Evolutionary conservation across 208 protist genomes (phyloP).

Genomic region (Leishmania guyanensis): DNA sequence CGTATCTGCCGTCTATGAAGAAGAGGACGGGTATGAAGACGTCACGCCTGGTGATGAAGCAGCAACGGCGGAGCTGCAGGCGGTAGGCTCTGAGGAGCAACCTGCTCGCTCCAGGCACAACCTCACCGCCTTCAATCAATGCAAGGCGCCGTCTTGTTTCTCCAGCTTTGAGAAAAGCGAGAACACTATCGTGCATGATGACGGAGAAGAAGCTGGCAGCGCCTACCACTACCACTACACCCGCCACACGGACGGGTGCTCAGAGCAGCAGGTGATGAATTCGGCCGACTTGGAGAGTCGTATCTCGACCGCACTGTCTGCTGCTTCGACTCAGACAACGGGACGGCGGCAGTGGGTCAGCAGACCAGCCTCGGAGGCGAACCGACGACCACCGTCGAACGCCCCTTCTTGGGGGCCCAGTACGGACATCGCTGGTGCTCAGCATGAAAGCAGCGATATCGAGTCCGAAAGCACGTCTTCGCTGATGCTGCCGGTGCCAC

Average conservation of each 20-base stretch:
- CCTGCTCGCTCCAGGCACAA: not conserved
- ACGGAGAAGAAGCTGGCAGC: not conserved
- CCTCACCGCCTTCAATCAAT: not conserved
- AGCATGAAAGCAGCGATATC: not conserved
- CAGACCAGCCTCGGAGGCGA: not conserved
- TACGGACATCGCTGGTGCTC: not conserved
- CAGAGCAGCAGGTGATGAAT: not conserved
- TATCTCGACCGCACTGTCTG: not conserved
- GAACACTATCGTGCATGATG: not conserved
- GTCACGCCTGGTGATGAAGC: not conserved
- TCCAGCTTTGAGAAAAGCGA: not conserved
- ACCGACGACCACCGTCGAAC: not conserved
- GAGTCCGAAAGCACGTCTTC: not conserved
- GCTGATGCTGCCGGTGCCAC: not conserved
- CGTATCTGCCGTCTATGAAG: not conserved
- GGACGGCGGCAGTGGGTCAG: not conserved
- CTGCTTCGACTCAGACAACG: not conserved
- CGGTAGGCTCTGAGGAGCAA: not conserved
- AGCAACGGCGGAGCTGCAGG: not conserved
- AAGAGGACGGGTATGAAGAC: not conserved
- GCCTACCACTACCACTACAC: slow-evolving; percentile 3
- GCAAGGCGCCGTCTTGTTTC: not conserved
- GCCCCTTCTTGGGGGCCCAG: not conserved
- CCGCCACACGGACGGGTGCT: not conserved
- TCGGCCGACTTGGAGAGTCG: slow-evolving; percentile 4